These are phyloP conservation scores for Talaromyces atroroseus DNA, from an alignment of 2,329 filamentous ascomycete genomes.

Conservation along the genomic window DNA sequence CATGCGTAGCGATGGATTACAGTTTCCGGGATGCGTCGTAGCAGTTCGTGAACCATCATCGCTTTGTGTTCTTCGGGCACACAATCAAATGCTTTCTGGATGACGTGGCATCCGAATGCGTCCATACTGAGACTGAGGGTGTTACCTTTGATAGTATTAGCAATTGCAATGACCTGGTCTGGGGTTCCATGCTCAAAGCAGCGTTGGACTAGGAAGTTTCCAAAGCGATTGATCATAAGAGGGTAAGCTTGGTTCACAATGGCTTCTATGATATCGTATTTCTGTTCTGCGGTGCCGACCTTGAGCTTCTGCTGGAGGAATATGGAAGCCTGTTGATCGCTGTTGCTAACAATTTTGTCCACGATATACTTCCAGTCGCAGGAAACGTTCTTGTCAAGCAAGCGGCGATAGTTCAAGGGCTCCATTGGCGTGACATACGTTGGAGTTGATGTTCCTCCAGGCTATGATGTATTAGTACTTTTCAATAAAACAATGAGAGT, in stretches of 20 bases:
- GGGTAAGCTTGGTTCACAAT: constrained; percentile 94
- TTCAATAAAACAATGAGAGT: neutral
- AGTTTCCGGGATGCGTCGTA: constrained; percentile 92
- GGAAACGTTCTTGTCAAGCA: constrained; percentile 90
- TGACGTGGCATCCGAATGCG: constrained; percentile 94
- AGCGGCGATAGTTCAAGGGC: constrained; percentile 89
- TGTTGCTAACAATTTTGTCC: constrained; percentile 98
- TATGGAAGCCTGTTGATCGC: constrained; percentile 97
- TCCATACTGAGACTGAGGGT: constrained; percentile 96
- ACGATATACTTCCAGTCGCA: constrained; percentile 99
- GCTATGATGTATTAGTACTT: constrained; percentile 20
- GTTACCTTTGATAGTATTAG: constrained; percentile 87
- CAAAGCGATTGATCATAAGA: constrained; percentile 97
- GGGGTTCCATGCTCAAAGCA: constrained; percentile 97
- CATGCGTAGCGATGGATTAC: constrained; percentile 98
- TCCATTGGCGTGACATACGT: constrained; percentile 84
- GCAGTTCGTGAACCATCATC: constrained; percentile 95
- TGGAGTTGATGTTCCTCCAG: constrained; percentile 51
- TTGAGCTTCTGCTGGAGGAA: constrained; percentile 99
- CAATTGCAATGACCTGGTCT: constrained; percentile 91
- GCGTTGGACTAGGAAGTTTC: constrained; percentile 95
- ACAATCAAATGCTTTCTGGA: constrained; percentile 97
- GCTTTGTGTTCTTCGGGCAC: constrained; percentile 97
- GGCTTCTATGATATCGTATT: constrained; percentile 93
- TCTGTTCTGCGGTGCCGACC: constrained; percentile 88